Evolutionary conservation across 768 basidiomycete species (phyloP).

Genomic region (Dacryopinax primogenitus): DNA sequence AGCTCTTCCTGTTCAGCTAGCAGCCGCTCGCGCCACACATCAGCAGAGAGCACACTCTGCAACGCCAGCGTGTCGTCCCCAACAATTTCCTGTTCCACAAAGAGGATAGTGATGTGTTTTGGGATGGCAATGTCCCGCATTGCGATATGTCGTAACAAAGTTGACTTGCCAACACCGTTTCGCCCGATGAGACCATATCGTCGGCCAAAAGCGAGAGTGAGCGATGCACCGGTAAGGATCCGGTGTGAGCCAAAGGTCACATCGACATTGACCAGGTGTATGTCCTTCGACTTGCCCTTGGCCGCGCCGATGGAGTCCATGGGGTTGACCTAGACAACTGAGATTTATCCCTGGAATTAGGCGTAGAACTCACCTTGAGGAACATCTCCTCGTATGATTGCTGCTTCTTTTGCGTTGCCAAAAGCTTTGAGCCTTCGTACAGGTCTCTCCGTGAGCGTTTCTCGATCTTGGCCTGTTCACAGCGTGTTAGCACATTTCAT

Average conservation of each 20-base stretch:
- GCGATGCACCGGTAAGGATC: conserved; percentile 78
- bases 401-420: conserved; percentile 89
- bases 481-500: not conserved
- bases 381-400: conserved; percentile 99
- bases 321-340: conserved; percentile 61
- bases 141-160: conserved; percentile 83
- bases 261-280: conserved; percentile 88
- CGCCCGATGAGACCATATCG: conserved; percentile 87
- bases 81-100: conserved; percentile 96
- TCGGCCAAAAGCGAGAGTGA: conserved; percentile 79
- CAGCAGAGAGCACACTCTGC: conserved; percentile 96
- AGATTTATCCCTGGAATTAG: not conserved
- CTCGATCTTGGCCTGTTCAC: conserved; percentile 77
- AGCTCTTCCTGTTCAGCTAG: conserved; percentile 69
- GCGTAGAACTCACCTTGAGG: conserved; percentile 57
- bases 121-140: conserved; percentile 91
- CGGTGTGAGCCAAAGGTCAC: conserved; percentile 92
- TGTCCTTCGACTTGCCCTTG: conserved; percentile 96
- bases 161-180: conserved; percentile 94
- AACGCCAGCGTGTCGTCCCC: conserved; percentile 89
- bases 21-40: conserved; percentile 93
- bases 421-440: conserved; percentile 90
- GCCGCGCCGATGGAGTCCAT: conserved; percentile 60
- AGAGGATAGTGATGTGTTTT: conserved; percentile 87
- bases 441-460: conserved; percentile 82